Percentiles rank a stretch among this genome's conserved stretches.
Conservation (phyloP, 2,329 filamentous ascomycete genomes). For the Pyrenophora tritici-repentis region DNA sequence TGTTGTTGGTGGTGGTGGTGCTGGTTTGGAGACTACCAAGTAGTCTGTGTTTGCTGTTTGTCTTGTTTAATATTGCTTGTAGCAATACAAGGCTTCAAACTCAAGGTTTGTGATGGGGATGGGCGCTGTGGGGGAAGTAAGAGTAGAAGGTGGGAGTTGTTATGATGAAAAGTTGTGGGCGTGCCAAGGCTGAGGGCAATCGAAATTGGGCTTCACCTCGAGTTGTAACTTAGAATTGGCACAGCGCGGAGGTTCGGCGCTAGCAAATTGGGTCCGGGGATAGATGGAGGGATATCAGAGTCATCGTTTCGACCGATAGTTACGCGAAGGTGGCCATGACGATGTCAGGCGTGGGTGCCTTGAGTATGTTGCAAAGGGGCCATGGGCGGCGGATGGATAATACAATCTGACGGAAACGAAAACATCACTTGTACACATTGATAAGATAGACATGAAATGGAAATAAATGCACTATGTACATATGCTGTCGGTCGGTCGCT, state of each 20-base stretch:
- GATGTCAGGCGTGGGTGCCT: neutral
- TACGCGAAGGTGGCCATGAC: neutral
- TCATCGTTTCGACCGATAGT: neutral
- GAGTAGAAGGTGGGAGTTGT: too few species aligned
- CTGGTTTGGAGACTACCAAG: neutral
- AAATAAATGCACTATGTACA: conserved; percentile 37
- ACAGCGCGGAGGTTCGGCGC: neutral
- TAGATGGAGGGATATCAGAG: too few species aligned
- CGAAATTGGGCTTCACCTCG: neutral
- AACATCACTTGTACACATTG: neutral
- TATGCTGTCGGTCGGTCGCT: conserved; percentile 4
- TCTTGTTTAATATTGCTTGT: neutral
- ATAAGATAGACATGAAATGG: conserved; percentile 9
- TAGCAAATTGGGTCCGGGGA: neutral
- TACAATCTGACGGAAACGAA: neutral
- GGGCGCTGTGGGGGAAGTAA: too few species aligned
- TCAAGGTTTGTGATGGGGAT: neutral
- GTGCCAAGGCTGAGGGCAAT: conserved; percentile 6
- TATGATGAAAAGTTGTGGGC: neutral
- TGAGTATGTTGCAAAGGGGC: neutral
- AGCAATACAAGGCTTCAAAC: neutral
- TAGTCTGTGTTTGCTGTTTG: neutral
- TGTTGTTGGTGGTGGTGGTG: neutral
- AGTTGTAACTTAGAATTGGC: neutral
- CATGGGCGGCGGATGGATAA: neutral